Evolutionary conservation across 768 basidiomycete genomes (phyloP), one percentile per base, ranked within the genome.

Genomic region (Rhizopogon vinicolor): DNA sequence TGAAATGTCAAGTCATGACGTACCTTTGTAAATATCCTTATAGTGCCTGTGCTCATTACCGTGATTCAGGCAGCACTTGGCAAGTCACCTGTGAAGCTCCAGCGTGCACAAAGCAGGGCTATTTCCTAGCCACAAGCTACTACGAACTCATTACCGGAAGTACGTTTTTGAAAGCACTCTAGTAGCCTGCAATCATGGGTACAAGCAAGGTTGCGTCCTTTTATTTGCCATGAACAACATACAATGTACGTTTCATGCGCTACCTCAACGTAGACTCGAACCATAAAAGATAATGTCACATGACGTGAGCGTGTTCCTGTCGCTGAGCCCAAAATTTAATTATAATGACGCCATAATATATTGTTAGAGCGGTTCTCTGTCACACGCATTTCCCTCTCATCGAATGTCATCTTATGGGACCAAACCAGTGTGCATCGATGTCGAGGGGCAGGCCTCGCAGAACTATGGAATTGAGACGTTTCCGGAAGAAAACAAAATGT

Each of bases 401-500:
- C n/a, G 5, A 35, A 57, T 57, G 56, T 35, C 25, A 25, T 25
- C 25, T 25, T 57, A 29, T 13, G 45, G 46, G 5, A 55, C 54
- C 5, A 19, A 44, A 14, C 40, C 41, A 12, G 57, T 41, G n/a
- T 56, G 57, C 25, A 55, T 55, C 18, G 35, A 22, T 29, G 57
- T 58, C 12, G 54, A 55, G 28, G 57, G 53, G 16, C 42, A 31
- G 14, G 16, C 31, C 9, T 37, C 25, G 25, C 25, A 25, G 25
- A 25, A 25, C 25, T 25, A 25, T 58, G 31, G 40, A 45, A 50
- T 58, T 19, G 57, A 55, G 35, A 43, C 8, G 7, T 55, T 35
- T 18, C 29, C 28, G 14, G 46, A 59, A 44, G 52, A 60, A 31
- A 59, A 55, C n/a, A 55, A 43, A 28, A 52, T 60, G 37, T 55